Conservation (phyloP, 2,329 filamentous ascomycete species). For the Fusarium haematococcum region DNA sequence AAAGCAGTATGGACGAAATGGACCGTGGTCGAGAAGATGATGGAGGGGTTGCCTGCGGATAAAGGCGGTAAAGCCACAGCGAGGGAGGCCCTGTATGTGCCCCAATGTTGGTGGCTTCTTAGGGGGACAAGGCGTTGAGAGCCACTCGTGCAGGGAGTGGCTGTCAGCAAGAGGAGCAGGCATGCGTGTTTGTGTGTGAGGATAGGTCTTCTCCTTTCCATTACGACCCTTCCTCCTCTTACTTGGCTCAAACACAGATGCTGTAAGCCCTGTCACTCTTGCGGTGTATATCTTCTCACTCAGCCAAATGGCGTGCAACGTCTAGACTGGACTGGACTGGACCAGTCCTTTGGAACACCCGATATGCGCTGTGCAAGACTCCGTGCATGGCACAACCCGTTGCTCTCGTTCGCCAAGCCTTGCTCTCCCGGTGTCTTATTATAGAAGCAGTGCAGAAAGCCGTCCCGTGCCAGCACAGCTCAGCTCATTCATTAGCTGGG, state of each 20-base stretch:
- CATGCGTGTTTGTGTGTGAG: background rate
- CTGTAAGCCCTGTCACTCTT: background rate
- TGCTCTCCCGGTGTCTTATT: background rate
- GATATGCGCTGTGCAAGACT: background rate
- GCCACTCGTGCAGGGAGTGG: background rate
- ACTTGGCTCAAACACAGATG: background rate
- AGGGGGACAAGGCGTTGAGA: background rate
- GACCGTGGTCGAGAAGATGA: background rate
- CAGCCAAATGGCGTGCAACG: background rate
- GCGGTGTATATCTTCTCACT: background rate
- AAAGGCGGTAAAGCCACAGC: slow-evolving; percentile 6
- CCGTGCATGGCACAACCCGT: background rate
- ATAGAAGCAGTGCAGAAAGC: background rate
- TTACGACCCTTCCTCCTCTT: background rate
- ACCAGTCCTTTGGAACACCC: background rate
- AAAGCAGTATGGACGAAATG: background rate
- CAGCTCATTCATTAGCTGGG: background rate
- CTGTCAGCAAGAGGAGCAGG: background rate
- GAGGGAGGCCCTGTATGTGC: background rate
- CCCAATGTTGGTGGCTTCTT: background rate
- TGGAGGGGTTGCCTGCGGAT: background rate
- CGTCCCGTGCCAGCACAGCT: background rate
- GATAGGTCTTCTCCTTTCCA: background rate
- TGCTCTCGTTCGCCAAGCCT: background rate
- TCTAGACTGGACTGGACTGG: background rate